phyloP scores from a whole-genome alignment of 2,329 filamentous ascomycete species.

The Ophiocordyceps camponoti-saundersi region DNA sequence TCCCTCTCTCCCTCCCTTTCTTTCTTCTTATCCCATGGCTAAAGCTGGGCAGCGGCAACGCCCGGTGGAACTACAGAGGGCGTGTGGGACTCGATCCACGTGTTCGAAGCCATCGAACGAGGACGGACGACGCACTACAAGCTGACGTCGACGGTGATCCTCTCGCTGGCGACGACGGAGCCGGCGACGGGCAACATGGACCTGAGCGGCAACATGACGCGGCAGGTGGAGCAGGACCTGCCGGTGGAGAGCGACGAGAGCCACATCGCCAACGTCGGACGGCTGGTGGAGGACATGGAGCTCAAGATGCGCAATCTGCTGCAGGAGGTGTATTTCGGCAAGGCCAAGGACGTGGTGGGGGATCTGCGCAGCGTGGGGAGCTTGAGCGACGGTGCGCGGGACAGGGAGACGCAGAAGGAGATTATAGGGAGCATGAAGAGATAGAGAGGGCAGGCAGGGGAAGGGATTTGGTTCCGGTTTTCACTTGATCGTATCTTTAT shows the following conservation, averaged over 20 bases:
- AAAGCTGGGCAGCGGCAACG: conserved; percentile 36
- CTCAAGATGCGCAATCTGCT: conserved; percentile 96
- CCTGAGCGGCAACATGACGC: conserved; percentile 92
- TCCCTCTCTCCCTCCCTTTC: no score
- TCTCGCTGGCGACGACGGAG: conserved; percentile 54
- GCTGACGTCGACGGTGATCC: conserved; percentile 89
- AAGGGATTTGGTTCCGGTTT: not conserved
- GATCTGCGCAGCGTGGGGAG: conserved; percentile 77
- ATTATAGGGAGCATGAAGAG: conserved; percentile 53
- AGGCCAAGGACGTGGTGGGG: conserved; percentile 95
- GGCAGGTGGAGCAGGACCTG: conserved; percentile 85
- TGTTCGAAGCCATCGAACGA: conserved; percentile 90
- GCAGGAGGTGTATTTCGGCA: conserved; percentile 98
- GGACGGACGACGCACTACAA: conserved; percentile 92
- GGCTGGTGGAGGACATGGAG: conserved; percentile 97
- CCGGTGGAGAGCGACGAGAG: conserved; percentile 78
- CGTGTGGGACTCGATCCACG: conserved; percentile 96
- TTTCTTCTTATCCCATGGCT: no score
- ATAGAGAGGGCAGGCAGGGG: no score
- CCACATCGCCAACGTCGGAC: conserved; percentile 90
- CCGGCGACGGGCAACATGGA: conserved; percentile 65
- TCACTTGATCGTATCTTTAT: not conserved
- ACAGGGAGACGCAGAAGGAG: conserved; percentile 73
- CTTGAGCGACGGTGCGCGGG: conserved; percentile 68
- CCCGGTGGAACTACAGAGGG: conserved; percentile 52